Base-by-base conservation (phyloP, 768 basidiomycete genomes). In the Trametes cingulata region DNA sequence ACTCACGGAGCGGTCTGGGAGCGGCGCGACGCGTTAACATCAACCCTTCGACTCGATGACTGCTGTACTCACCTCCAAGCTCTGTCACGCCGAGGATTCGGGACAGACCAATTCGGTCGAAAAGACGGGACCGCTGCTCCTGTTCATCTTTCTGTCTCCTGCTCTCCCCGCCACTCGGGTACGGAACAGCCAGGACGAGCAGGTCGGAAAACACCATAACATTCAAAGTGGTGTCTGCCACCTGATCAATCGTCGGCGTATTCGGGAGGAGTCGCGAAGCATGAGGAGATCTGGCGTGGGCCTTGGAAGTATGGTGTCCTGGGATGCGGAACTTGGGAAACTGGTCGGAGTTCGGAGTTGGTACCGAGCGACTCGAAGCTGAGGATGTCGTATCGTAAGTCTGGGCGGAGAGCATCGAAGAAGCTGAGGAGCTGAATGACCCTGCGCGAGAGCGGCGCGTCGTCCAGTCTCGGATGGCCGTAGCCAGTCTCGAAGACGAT, bases 181-280 rank as follows among this genome's bases (percentile, higher is more conserved):
- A 61, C n/a, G 76, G 73, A 22, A 73, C 73, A 17, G 84, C 80
- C 27, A 92, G 69, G n/a, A 93, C 65, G 48, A 90, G 69, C 33
- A 93, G 57, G 70, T 94, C 91, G 17, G 83, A 83, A 72, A 93
- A 91, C 14, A 90, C 80, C 56, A 84, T 77, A 15, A 71, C 75
- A 48, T 78, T 76, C 9, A 77, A 65, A 3, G 41, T 25, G 25
- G 36, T 49, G n/a, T 43, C n/a, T 45, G 40, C 20, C 2, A 14
- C 8, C 35, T n/a, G n/a, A n/a, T 36, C 19, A 8, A 47, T 20
- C 43, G 3, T 22, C 13, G 36, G 37, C 12, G 19, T 15, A 12
- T 2, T 45, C 9, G 25, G 52, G 17, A 6, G 42, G 15, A 1
- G 20, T 25, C 58, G n/a, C 19, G 52, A 10, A 8, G 56, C 49